Conservation (phyloP, 2,329 filamentous ascomycete genomes). For the Aspergillus hiratsukae region DNA sequence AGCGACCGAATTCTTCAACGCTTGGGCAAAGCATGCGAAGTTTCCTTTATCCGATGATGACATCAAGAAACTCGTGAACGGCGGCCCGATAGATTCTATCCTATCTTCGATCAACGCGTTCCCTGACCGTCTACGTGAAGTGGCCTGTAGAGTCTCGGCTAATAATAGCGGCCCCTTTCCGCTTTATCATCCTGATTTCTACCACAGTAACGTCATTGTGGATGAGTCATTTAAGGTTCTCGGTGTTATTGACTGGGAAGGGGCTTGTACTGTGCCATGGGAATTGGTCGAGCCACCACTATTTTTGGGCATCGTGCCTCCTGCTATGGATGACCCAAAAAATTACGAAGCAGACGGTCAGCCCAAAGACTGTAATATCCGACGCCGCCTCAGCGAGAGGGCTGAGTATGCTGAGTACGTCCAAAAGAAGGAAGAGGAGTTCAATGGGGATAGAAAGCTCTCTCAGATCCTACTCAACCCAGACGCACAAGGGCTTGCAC, state of each 20-base stretch:
- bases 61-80: conserved; percentile 1
- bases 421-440: background rate
- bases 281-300: conserved; percentile 8
- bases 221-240: conserved; percentile 8
- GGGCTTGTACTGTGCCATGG: conserved; percentile 10
- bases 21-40: conserved; percentile 13
- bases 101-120: no score
- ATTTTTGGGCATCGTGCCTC: conserved; percentile 8
- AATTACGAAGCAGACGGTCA: conserved; percentile 7
- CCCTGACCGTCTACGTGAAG: no score
- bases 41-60: conserved; percentile 6
- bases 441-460: background rate
- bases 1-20: conserved; percentile 12
- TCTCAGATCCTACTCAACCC: conserved; percentile 1
- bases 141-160: no score
- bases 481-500: conserved; percentile 2
- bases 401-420: no score
- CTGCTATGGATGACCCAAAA: conserved; percentile 9
- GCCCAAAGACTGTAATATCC: background rate
- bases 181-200: conserved; percentile 10
- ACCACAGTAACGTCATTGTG: conserved; percentile 17
- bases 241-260: conserved; percentile 14
- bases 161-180: conserved; percentile 11
- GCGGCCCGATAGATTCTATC: background rate
- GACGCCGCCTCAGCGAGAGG: background rate